These are phyloP conservation scores for Alternaria consortialis DNA, from an alignment of 2,329 filamentous ascomycete species.

Conservation along the genomic window DNA sequence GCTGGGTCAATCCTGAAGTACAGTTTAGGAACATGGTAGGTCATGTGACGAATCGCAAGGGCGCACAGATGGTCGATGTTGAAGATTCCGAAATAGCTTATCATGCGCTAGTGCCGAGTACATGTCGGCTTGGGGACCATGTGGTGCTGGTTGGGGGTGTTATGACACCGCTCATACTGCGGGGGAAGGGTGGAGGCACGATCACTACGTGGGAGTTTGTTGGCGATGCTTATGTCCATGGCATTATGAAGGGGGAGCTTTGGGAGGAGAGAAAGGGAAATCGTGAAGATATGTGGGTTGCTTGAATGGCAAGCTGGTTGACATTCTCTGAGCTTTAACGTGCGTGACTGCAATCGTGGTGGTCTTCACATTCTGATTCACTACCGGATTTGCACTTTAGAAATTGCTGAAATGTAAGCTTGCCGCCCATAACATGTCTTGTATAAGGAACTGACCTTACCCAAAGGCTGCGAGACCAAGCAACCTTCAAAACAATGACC, in stretches of 20 bases:
- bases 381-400: no score
- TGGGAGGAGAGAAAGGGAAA: neutral
- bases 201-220: neutral
- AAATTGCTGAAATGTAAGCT: no score
- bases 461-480: no score
- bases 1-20: neutral
- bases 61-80: neutral
- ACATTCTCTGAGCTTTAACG: neutral
- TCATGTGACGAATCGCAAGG: neutral
- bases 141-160: neutral
- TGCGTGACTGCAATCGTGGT: no score
- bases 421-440: no score
- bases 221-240: neutral
- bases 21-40: neutral
- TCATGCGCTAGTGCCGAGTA: neutral
- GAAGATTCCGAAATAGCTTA: fast-evolving
- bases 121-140: neutral
- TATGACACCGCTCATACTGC: neutral
- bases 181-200: neutral
- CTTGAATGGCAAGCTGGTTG: neutral
- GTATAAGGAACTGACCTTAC: no score
- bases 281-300: neutral
- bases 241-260: neutral
- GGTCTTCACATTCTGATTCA: no score
- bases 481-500: neutral